Evolutionary conservation across 2,329 filamentous ascomycete species (phyloP).

Genomic region (Exophiala spinifera): DNA sequence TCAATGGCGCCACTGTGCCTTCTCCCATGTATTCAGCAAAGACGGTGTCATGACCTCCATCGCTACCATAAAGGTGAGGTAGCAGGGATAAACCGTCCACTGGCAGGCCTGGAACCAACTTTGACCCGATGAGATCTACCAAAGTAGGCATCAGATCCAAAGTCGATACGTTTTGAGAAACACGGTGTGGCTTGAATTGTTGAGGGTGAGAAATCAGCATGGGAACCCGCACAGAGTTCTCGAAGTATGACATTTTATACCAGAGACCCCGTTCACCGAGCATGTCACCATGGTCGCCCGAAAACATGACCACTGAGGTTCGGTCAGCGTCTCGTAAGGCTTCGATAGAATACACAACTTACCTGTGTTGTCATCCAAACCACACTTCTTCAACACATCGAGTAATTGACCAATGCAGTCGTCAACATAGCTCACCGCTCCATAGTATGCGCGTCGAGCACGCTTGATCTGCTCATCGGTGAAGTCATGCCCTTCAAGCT

Average conservation of each 20-base stretch:
- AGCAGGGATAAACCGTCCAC: slow-evolving; percentile 81
- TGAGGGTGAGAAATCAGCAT: slow-evolving; percentile 79
- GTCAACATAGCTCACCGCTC: slow-evolving; percentile 89
- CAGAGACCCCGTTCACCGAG: slow-evolving; percentile 86
- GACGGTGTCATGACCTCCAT: slow-evolving; percentile 69
- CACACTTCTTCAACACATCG: slow-evolving; percentile 71
- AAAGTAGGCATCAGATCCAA: slow-evolving; percentile 88
- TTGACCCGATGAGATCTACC: slow-evolving; percentile 73
- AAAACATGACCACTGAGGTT: slow-evolving; percentile 67
- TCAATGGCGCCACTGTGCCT: slow-evolving; percentile 80
- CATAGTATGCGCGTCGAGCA: slow-evolving; percentile 86
- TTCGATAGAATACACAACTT: background rate
- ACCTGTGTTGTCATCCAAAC: slow-evolving; percentile 72
- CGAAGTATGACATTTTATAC: slow-evolving; percentile 98
- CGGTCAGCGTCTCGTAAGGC: background rate
- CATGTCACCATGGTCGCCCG: slow-evolving; percentile 94
- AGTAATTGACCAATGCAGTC: slow-evolving; percentile 85
- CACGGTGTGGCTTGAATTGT: slow-evolving; percentile 70
- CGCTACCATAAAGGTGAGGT: slow-evolving; percentile 66
- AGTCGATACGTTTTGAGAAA: slow-evolving; percentile 82
- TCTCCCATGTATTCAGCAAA: slow-evolving; percentile 94
- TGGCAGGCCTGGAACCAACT: slow-evolving; percentile 67
- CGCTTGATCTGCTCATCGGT: slow-evolving; percentile 81
- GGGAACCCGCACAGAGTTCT: slow-evolving; percentile 84
- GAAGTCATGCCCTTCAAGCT: slow-evolving; percentile 80